These are phyloP conservation scores for Rehmannia glutinosa DNA, from an alignment of 257 asterid species.

Conservation along the genomic window DNA sequence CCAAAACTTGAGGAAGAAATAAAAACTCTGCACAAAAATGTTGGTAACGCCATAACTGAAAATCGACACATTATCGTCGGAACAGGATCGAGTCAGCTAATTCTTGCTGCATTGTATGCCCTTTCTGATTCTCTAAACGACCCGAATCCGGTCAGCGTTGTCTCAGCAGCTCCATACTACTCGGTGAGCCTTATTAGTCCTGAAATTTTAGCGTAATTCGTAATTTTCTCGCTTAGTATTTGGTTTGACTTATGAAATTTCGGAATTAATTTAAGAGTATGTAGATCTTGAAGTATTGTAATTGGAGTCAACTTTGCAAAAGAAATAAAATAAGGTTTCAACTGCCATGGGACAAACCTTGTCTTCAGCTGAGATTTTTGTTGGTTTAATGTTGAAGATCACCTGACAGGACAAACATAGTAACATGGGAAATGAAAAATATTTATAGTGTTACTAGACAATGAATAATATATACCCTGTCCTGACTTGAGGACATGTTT, in stretches of 20 bases:
- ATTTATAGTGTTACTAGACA: too few species aligned
- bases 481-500: too few species aligned
- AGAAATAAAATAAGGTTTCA: background rate
- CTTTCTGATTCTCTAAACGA: slow-evolving; percentile 34
- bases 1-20: slow-evolving; percentile 66
- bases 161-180: slow-evolving; percentile 74
- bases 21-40: slow-evolving; percentile 40
- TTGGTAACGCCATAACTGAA: slow-evolving; percentile 59
- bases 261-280: background rate
- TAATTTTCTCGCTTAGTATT: too few species aligned
- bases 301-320: slow-evolving; percentile 21
- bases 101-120: slow-evolving; percentile 66
- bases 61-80: slow-evolving; percentile 58
- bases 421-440: too few species aligned
- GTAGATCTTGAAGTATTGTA: slow-evolving; percentile 3
- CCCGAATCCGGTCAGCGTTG: slow-evolving; percentile 52
- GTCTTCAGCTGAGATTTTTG: slow-evolving; percentile 34
- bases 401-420: slow-evolving; percentile 26
- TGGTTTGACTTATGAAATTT: background rate
- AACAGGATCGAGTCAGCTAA: slow-evolving; percentile 82
- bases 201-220: too few species aligned
- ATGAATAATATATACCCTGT: too few species aligned
- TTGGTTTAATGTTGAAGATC: slow-evolving; percentile 24
- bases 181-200: slow-evolving; percentile 36
- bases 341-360: slow-evolving; percentile 24